A percentile compares a stretch with the other conserved stretches of the same genome.
Conservation (phyloP, 805 yeast genomes). For the Millerozyma miso region DNA sequence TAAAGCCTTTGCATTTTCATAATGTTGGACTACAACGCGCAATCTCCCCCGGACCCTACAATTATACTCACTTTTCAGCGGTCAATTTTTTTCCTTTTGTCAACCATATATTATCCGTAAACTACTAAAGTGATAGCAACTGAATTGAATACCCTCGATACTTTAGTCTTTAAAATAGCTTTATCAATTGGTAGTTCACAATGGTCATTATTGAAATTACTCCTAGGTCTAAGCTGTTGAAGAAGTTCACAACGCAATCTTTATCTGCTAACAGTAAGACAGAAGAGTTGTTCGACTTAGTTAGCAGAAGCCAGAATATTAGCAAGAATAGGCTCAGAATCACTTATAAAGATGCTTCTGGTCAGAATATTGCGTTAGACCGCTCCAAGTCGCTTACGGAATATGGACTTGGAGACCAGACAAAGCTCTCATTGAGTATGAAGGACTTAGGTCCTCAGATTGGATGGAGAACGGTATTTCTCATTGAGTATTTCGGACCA, state of each 20-base stretch:
- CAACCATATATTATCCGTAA: no score
- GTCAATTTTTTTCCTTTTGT: no score
- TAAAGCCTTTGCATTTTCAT: no score
- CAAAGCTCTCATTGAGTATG: constrained; percentile 41
- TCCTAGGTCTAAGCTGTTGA: constrained; percentile 59
- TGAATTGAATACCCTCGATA: no score
- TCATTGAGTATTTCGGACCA: constrained; percentile 89
- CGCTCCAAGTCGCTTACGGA: constrained; percentile 40
- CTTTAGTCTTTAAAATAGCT: no score
- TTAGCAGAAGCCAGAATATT: constrained; percentile 44
- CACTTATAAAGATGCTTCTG: constrained; percentile 17
- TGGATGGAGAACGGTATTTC: constrained; percentile 85
- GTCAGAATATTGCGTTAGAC: constrained; percentile 42
- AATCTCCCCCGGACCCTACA: no score
- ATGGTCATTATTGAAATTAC: constrained; percentile 50
- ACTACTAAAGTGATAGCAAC: no score
- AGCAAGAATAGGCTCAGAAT: constrained; percentile 24
- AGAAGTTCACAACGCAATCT: constrained; percentile 42
- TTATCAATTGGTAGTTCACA: no score
- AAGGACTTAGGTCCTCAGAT: constrained; percentile 94
- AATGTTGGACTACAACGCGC: no score
- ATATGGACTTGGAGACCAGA: constrained; percentile 39
- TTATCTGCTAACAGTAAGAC: constrained; percentile 28
- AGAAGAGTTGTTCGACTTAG: constrained; percentile 37
- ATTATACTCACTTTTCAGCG: no score